Evolutionary conservation across 2,329 filamentous ascomycete genomes (phyloP).

Genomic region (Aspergillus sp.): DNA sequence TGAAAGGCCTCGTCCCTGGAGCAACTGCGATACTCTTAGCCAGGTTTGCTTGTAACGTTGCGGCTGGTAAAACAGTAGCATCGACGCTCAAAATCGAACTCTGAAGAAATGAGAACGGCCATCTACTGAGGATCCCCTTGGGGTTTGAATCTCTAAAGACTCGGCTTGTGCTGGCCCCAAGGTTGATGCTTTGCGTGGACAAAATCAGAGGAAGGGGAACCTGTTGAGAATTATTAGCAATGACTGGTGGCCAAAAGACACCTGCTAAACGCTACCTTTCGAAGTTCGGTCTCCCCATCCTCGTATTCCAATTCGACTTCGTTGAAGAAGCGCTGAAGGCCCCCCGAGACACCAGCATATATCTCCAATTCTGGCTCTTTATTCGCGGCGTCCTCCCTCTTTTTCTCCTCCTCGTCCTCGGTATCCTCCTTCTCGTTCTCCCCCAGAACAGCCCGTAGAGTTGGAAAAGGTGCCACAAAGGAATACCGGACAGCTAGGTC

Average conservation of each 20-base stretch:
- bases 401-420: constrained; percentile 18
- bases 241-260: neutral
- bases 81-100: constrained; percentile 30
- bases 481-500: constrained; percentile 33
- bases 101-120: constrained; percentile 32
- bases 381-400: constrained; percentile 5
- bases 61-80: constrained; percentile 33
- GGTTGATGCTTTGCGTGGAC: constrained; percentile 27
- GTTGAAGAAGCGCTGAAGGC: constrained; percentile 25
- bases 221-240: constrained; percentile 22
- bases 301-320: constrained; percentile 22
- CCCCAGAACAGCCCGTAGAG: constrained; percentile 22
- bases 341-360: constrained; percentile 33
- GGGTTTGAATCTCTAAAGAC: constrained; percentile 27
- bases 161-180: constrained; percentile 34
- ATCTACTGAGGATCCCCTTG: constrained; percentile 28
- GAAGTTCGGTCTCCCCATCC: constrained; percentile 26
- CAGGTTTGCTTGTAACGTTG: constrained; percentile 29
- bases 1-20: constrained; percentile 34
- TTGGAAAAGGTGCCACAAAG: constrained; percentile 36
- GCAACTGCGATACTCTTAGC: constrained; percentile 32
- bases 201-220: constrained; percentile 30
- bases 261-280: constrained; percentile 24
- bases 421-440: constrained; percentile 21
- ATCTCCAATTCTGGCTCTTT: constrained; percentile 29